A percentile compares a stretch with the other conserved stretches of the same genome.
Evolutionary conservation across 306 rosid species (phyloP).

Genomic region (Senna siamea): DNA sequence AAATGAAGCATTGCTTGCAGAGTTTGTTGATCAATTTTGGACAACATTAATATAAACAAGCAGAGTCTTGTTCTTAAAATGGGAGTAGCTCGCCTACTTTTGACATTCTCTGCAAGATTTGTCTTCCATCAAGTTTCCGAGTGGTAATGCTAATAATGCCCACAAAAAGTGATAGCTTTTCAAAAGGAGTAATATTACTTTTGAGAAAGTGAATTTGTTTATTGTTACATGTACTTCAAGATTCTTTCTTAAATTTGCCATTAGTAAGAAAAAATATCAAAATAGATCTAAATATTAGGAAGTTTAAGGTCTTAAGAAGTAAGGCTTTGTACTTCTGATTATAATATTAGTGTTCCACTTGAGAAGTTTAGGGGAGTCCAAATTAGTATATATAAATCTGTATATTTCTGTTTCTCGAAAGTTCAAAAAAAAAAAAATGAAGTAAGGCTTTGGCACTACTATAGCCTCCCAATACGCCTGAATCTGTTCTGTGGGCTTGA

Average conservation of each 20-base stretch:
- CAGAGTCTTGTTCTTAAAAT: background rate
- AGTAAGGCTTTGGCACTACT: background rate
- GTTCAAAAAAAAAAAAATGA: too few relatives aligned
- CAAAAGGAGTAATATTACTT: background rate
- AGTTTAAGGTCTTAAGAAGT: too few relatives aligned
- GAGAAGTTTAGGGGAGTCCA: too few relatives aligned
- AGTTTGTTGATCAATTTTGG: background rate
- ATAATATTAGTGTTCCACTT: too few relatives aligned
- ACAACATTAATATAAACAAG: background rate
- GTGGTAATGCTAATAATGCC: background rate
- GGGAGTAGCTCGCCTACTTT: constrained; percentile 6
- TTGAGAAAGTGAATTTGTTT: background rate
- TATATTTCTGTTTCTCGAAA: too few relatives aligned
- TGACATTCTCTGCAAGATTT: background rate
- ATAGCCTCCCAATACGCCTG: too few relatives aligned
- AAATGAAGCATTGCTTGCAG: background rate
- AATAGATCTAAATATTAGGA: background rate
- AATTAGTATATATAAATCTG: too few relatives aligned
- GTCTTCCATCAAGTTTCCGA: background rate
- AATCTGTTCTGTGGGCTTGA: background rate
- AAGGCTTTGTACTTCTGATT: too few relatives aligned
- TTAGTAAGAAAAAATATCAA: background rate
- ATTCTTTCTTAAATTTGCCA: background rate
- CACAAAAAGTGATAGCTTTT: background rate
- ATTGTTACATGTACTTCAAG: background rate